Percentiles rank a stretch among this genome's conserved stretches.
These are phyloP conservation scores for Irpex lacteus DNA, from an alignment of 1,284 basidiomycete genomes.

Conservation along the genomic window DNA sequence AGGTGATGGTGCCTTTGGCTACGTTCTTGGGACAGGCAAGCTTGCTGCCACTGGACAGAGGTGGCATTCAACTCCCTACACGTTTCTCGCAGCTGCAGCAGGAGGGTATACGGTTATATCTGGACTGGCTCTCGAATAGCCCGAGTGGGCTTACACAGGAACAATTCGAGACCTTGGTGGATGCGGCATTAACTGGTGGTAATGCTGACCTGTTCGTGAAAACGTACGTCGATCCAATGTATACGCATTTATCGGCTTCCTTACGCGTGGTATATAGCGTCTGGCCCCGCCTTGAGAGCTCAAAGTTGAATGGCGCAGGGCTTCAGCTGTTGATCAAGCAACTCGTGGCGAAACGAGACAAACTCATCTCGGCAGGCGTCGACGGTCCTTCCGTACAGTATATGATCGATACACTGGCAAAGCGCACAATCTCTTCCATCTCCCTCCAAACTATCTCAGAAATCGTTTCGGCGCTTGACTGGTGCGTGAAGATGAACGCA, in stretches of 20 bases:
- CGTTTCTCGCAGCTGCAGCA: neutral
- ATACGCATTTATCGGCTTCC: neutral
- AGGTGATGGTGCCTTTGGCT: slow-evolving; percentile 6
- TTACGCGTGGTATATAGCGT: neutral
- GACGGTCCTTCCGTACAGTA: neutral
- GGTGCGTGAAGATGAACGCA: neutral
- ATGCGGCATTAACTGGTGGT: neutral
- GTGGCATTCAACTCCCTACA: neutral
- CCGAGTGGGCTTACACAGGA: neutral
- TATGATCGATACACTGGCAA: neutral
- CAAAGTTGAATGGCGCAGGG: neutral
- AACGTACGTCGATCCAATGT: neutral
- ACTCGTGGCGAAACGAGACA: neutral
- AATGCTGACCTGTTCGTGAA: neutral
- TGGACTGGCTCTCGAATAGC: neutral
- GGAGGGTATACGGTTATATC: neutral
- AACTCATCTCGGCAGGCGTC: neutral
- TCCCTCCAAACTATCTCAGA: neutral
- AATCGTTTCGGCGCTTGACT: neutral
- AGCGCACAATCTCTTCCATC: neutral
- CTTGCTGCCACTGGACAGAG: neutral
- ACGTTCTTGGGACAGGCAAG: neutral
- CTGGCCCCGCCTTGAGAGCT: neutral
- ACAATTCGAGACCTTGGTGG: neutral
- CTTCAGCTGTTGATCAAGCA: neutral